These are phyloP conservation scores for Eimeria acervulina DNA, from an alignment of 169 alveolate species.

Conservation along the genomic window DNA sequence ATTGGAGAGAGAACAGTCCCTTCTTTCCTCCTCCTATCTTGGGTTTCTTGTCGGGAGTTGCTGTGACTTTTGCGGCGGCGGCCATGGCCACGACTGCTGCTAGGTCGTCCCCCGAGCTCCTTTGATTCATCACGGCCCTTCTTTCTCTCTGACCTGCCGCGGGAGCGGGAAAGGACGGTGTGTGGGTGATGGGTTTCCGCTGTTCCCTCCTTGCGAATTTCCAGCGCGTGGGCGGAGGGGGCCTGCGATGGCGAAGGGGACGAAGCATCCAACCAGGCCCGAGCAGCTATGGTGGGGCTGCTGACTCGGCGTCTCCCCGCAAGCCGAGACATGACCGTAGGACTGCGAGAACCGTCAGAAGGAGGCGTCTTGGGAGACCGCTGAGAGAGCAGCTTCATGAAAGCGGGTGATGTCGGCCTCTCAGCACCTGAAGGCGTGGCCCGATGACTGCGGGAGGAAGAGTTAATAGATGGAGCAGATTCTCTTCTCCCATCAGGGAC, in stretches of 20 bases:
- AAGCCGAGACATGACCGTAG: conserved; percentile 48
- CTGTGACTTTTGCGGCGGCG: conserved; percentile 7
- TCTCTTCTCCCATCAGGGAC: background rate
- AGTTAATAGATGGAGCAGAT: background rate
- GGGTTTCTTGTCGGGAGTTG: background rate
- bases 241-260: conserved; percentile 4
- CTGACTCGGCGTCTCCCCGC: conserved; percentile 47
- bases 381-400: conserved; percentile 58
- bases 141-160: background rate
- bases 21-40: background rate
- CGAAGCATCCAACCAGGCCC: conserved; percentile 44
- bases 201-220: background rate
- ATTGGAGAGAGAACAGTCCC: conserved; percentile 4
- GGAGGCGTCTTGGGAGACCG: conserved; percentile 65
- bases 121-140: background rate
- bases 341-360: conserved; percentile 49
- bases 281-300: conserved; percentile 61
- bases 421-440: background rate
- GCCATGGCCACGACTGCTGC: conserved; percentile 44
- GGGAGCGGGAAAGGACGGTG: conserved; percentile 1
- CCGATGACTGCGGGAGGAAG: background rate
- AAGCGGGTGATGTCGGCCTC: conserved; percentile 67
- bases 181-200: background rate
- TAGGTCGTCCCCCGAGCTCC: background rate
- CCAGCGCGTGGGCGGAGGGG: background rate